Percentiles rank a stretch among this genome's conserved stretches.
Evolutionary conservation across 2,329 filamentous ascomycete genomes (phyloP).

Genomic region (Neonectria hederae): DNA sequence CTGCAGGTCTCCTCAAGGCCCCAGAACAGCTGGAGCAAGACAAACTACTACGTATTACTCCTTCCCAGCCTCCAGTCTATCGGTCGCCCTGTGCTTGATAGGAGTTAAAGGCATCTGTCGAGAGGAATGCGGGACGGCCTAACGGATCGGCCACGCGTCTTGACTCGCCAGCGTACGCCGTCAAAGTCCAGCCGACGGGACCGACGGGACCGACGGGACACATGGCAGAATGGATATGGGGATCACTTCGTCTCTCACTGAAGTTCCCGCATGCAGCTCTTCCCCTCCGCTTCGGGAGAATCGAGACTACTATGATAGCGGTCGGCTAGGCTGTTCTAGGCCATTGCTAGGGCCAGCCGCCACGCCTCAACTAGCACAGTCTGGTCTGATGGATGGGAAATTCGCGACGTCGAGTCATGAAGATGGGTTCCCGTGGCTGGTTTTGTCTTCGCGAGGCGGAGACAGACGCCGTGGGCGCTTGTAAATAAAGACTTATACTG

Average conservation of each 20-base stretch:
- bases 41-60: not conserved
- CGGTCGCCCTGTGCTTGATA: not conserved
- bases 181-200: not conserved
- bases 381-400: not conserved
- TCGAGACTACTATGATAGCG: not conserved
- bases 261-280: not conserved
- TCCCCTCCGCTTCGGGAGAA: not conserved
- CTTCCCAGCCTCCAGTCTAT: not conserved
- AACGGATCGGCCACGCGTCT: not conserved
- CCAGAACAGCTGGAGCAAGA: not conserved
- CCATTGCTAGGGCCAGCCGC: not conserved
- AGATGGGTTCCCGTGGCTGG: not conserved
- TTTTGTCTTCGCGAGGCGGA: not conserved
- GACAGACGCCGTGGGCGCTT: not conserved
- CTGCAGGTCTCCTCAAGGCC: not conserved
- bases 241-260: not conserved
- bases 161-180: not conserved
- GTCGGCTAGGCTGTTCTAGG: not conserved
- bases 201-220: too few relatives aligned
- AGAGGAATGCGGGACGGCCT: slow-evolving; percentile 15
- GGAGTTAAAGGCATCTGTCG: not conserved
- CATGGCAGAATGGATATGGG: too few relatives aligned
- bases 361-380: not conserved
- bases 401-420: not conserved
- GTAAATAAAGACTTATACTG: not conserved